Evolutionary conservation across 495 filamentous ascomycete genomes (phyloP).

Genomic region (Hypoxylon lienhwacheense): DNA sequence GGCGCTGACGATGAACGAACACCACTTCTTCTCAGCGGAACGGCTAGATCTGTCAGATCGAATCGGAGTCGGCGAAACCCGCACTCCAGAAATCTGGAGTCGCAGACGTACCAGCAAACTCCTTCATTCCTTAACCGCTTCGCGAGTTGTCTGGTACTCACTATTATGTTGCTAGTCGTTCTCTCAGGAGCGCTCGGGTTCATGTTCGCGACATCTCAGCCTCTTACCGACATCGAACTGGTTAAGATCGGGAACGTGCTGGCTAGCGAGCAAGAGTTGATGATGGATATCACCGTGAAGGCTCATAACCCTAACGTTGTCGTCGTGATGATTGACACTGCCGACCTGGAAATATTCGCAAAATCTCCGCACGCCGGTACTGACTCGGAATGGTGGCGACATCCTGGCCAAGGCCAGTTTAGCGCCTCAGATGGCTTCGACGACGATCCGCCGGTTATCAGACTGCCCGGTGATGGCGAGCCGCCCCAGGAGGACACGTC

Average conservation of each 20-base stretch:
- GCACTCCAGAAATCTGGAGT: conserved; percentile 70
- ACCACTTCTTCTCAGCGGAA: conserved; percentile 63
- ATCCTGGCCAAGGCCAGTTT: conserved; percentile 52
- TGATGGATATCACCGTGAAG: conserved; percentile 86
- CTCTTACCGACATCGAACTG: conserved; percentile 74
- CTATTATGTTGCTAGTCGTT: conserved; percentile 72
- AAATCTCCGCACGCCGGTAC: conserved; percentile 83
- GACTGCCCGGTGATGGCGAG: conserved; percentile 46
- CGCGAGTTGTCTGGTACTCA: conserved; percentile 76
- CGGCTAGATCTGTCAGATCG: conserved; percentile 59
- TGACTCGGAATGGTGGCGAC: conserved; percentile 71
- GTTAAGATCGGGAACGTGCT: conserved; percentile 82
- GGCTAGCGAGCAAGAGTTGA: conserved; percentile 91
- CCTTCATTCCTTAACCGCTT: conserved; percentile 70
- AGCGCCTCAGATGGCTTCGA: conserved; percentile 54
- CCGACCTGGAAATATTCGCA: conserved; percentile 90
- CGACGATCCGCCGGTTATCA: conserved; percentile 60
- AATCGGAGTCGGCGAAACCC: conserved; percentile 62
- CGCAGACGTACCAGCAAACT: conserved; percentile 64
- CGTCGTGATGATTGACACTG: conserved; percentile 75
- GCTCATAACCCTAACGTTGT: conserved; percentile 92
- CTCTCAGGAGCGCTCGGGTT: conserved; percentile 82
- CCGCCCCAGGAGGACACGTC: conserved; percentile 60
- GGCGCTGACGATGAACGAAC: conserved; percentile 90
- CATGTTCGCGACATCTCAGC: conserved; percentile 86